Conservation (phyloP, 441 rosid species). For the Aleurites moluccanus region DNA sequence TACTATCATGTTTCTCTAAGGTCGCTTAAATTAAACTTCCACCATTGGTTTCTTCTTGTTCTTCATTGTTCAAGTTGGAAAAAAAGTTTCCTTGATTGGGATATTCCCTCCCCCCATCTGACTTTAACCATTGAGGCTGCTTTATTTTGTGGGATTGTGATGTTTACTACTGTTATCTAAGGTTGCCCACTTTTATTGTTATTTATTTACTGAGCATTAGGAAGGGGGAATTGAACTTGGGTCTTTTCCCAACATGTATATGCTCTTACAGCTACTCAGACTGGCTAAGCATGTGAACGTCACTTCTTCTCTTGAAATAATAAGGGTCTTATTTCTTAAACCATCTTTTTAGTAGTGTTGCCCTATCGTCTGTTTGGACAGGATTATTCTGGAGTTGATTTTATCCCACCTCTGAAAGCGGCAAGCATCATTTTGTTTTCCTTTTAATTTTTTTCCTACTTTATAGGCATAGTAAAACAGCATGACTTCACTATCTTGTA, state of each 20-base stretch:
- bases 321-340: no score
- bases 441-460: neutral
- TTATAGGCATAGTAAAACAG: neutral
- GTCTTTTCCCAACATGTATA: no score
- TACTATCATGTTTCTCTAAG: slow-evolving; percentile 45
- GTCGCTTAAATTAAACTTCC: slow-evolving; percentile 20
- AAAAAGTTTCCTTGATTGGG: neutral
- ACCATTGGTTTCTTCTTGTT: neutral
- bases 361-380: no score
- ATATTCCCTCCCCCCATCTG: neutral
- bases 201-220: no score
- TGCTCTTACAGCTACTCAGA: no score
- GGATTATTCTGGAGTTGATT: neutral
- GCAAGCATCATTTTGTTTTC: neutral
- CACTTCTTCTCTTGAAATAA: no score
- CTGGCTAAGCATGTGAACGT: no score
- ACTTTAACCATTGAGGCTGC: neutral
- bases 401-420: neutral
- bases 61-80: neutral
- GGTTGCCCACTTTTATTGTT: neutral
- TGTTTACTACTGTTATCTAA: neutral
- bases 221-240: no score
- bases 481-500: neutral
- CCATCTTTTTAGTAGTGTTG: no score
- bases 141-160: neutral